Evolutionary conservation across 495 filamentous ascomycete species (phyloP).

Genomic region (Arthonia radiata): DNA sequence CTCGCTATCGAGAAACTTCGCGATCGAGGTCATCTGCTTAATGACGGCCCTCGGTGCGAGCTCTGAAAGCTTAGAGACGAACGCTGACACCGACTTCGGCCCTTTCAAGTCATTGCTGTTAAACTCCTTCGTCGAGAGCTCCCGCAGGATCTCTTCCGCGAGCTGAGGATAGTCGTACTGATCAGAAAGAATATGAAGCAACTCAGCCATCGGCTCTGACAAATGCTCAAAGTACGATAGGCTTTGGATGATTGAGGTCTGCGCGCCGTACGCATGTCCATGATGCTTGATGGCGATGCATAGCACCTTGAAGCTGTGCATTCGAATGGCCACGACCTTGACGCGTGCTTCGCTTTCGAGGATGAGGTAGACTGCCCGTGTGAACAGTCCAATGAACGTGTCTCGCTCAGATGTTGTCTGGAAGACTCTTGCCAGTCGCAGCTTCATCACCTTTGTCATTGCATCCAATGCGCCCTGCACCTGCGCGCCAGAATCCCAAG

Average conservation of each 20-base stretch:
- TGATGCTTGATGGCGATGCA: slow-evolving; percentile 97
- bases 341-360: slow-evolving; percentile 84
- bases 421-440: slow-evolving; percentile 81
- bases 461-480: slow-evolving; percentile 68
- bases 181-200: slow-evolving; percentile 81
- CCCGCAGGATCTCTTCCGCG: slow-evolving; percentile 71
- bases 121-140: slow-evolving; percentile 93
- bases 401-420: slow-evolving; percentile 90
- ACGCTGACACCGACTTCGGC: slow-evolving; percentile 93
- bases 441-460: slow-evolving; percentile 87
- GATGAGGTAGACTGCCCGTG: slow-evolving; percentile 77
- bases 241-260: slow-evolving; percentile 93
- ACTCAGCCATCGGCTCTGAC: slow-evolving; percentile 96
- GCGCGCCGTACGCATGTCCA: slow-evolving; percentile 86
- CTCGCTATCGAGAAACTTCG: slow-evolving; percentile 90
- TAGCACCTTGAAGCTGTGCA: slow-evolving; percentile 92
- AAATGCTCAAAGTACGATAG: slow-evolving; percentile 96
- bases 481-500: slow-evolving; percentile 73
- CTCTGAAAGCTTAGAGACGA: slow-evolving; percentile 90
- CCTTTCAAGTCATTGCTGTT: slow-evolving; percentile 86
- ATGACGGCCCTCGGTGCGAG: slow-evolving; percentile 76
- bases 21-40: slow-evolving; percentile 84
- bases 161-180: slow-evolving; percentile 97
- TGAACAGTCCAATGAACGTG: slow-evolving; percentile 80
- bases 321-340: slow-evolving; percentile 72